Base-by-base conservation (phyloP, 257 asterid genomes). In the Solanum piurae region DNA sequence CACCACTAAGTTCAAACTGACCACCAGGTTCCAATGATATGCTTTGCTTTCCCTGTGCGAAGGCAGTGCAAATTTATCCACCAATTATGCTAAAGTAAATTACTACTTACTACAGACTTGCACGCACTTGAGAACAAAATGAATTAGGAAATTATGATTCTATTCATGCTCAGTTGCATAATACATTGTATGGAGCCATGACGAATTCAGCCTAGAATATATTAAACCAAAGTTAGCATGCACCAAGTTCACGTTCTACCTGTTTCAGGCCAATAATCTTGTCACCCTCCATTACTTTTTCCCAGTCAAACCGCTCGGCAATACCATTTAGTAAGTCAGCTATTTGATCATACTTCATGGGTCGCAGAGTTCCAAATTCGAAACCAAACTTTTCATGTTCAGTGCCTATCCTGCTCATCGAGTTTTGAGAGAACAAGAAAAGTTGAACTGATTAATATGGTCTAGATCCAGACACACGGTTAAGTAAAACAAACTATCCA, bases 301-400 rank as follows among this genome's bases (percentile, higher is more conserved):
- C 99, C 99, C 99, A 97, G 75, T 94, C 99, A 95, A 95, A 97
- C 93, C 99, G 95, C 95, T 97, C 99, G 37, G 99, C 94, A 89
- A 97, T 93, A 88, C 93, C 89, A 88, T 94, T 89, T 73, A 97
- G 98, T 89, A 97, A 93, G 90, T 97, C 98, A 25, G 98, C 90
- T 83, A 97, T 97, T 89, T 97, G 99, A 62, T 93, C 95, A 87
- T 97, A 97, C 89, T 93, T 95, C 96, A 96, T 97, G 85, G 99
- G 99, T 40, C 84, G 92, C 85, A 97, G 89, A 64, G 96, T 94
- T 86, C 84, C 94, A 86, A 93, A 86, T 91, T 97, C 99, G 86
- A 97, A 97, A 88, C 99, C 99, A 77, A 97, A 97, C 88, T 97
- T 97, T 88, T 97, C 99, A 87, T 97, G 99, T 92, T 97, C 99